Conservation (phyloP, 345 rosid species). For the Turnera subulata region DNA sequence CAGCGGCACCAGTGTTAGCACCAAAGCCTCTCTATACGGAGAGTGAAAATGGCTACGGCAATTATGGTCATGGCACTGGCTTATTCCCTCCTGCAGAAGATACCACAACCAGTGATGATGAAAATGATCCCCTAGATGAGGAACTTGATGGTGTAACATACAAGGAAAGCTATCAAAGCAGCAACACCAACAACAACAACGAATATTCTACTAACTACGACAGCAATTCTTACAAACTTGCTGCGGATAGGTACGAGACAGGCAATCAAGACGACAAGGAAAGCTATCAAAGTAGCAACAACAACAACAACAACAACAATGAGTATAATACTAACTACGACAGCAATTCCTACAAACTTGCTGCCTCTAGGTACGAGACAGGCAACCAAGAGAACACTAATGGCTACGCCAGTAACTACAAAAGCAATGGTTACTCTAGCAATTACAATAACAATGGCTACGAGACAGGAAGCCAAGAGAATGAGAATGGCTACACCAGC, state of each 20-base stretch:
- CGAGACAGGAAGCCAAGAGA: not conserved
- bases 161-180: constrained; percentile 13
- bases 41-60: constrained; percentile 34
- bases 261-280: constrained; percentile 4
- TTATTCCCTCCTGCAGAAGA: constrained; percentile 25
- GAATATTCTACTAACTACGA: constrained; percentile 18
- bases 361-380: constrained; percentile 1
- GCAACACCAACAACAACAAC: constrained; percentile 17
- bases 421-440: constrained; percentile 8
- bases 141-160: constrained; percentile 34
- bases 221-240: constrained; percentile 9
- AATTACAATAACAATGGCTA: constrained; percentile 13
- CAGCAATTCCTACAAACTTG: constrained; percentile 9
- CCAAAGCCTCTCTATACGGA: constrained; percentile 3
- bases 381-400: constrained; percentile 6
- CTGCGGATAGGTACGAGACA: not conserved
- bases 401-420: constrained; percentile 3
- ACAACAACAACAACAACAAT: not conserved
- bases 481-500: constrained; percentile 12
- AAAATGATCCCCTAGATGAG: constrained; percentile 30
- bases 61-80: constrained; percentile 42
- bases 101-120: constrained; percentile 21
- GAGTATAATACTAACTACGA: constrained; percentile 18
- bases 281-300: constrained; percentile 9
- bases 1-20: constrained; percentile 7